These are phyloP conservation scores for Penstemon newberryi DNA, from an alignment of 257 asterid genomes.

Conservation along the genomic window DNA sequence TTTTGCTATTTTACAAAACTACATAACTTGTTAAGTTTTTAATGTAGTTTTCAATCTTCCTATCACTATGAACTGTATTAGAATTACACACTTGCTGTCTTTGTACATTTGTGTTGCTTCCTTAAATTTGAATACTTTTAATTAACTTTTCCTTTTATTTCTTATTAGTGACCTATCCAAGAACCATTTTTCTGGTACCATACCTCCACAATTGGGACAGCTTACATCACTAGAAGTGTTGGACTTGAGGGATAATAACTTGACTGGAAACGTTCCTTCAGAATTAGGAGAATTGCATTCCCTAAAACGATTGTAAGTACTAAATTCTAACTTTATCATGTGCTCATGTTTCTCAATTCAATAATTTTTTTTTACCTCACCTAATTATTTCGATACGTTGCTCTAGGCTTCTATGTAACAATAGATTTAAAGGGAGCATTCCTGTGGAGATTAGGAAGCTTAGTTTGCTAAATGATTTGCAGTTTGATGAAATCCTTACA, in stretches of 20 bases:
- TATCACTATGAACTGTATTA: background rate
- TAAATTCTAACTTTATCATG: background rate
- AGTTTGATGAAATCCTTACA: conserved; percentile 52
- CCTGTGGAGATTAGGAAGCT: conserved; percentile 76
- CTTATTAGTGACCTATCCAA: conserved; percentile 56
- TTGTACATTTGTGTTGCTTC: background rate
- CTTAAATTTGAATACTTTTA: conserved; percentile 7
- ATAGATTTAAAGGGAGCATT: conserved; percentile 66
- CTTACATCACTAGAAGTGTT: conserved; percentile 61
- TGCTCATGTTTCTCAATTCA: conserved; percentile 12
- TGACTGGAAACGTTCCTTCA: conserved; percentile 73
- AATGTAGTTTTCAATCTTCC: background rate
- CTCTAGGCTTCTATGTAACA: conserved; percentile 71
- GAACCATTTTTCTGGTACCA: conserved; percentile 65
- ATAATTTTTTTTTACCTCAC: background rate
- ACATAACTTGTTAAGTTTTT: background rate
- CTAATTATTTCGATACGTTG: conserved; percentile 1
- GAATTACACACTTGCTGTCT: background rate
- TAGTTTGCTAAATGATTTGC: conserved; percentile 52
- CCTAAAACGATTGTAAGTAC: conserved; percentile 61
- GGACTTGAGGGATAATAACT: conserved; percentile 72
- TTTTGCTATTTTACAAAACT: background rate
- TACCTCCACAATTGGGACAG: conserved; percentile 73
- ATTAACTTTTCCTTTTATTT: conserved; percentile 23
- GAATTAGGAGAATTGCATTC: conserved; percentile 66